Evolutionary conservation across 495 filamentous ascomycete species (phyloP).

Genomic region (Usnea hakonensis): DNA sequence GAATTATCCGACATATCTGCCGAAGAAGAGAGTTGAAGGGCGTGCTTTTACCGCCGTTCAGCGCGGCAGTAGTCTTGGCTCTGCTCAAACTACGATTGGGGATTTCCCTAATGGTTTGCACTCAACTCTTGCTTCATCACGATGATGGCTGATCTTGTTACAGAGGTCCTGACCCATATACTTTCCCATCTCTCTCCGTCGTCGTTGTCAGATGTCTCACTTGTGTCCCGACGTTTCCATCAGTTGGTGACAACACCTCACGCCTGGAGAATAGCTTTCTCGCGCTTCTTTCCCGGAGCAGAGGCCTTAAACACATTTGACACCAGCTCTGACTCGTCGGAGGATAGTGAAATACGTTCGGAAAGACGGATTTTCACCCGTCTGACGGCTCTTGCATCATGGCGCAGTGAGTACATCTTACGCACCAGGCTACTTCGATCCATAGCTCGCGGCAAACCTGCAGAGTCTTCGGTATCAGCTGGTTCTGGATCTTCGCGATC

Average conservation of each 20-base stretch:
- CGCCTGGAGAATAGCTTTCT: constrained; percentile 84
- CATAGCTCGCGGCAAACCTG: constrained; percentile 67
- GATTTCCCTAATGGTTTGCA: constrained; percentile 74
- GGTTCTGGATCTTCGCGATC: constrained; percentile 42
- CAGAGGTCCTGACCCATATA: constrained; percentile 89
- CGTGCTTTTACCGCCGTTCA: constrained; percentile 53
- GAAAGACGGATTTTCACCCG: constrained; percentile 71
- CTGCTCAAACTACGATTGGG: constrained; percentile 43
- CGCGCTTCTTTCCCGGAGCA: constrained; percentile 76
- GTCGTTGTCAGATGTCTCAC: constrained; percentile 64
- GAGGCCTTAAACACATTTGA: constrained; percentile 37
- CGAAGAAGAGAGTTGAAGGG: constrained; percentile 39
- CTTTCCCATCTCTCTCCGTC: constrained; percentile 78
- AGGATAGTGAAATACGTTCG: constrained; percentile 45
- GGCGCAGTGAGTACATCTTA: constrained; percentile 87
- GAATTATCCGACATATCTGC: constrained; percentile 43
- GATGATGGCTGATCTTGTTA: constrained; percentile 23
- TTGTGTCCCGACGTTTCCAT: constrained; percentile 82
- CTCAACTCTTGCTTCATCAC: neutral
- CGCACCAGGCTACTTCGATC: constrained; percentile 78
- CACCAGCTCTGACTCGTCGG: constrained; percentile 21
- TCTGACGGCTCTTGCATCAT: constrained; percentile 70
- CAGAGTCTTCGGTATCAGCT: constrained; percentile 45
- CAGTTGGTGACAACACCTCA: constrained; percentile 76
- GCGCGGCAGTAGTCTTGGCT: constrained; percentile 42